Evolutionary conservation across 345 rosid genomes (phyloP), one percentile per base, ranked within the genome.

Genomic region (Hibiscus syriacus): DNA sequence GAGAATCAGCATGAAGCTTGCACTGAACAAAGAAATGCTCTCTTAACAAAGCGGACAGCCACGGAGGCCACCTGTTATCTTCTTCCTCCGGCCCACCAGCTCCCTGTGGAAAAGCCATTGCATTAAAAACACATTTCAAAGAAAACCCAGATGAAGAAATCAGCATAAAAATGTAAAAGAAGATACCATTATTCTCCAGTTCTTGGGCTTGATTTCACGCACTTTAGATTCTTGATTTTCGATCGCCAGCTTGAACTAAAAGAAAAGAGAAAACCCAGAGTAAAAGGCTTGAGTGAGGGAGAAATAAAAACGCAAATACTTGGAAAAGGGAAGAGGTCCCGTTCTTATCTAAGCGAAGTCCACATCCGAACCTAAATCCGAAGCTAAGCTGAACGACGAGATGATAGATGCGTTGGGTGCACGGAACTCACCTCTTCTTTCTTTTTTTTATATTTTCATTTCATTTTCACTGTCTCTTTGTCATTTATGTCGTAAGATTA

Each of bases 11-110:
- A 78, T 95, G 98, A 10, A 59, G 67, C 81, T 88, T 88, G 75
- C 99, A 95, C 54, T 92, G 98, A 78, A 77, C 93, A 81, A 94
- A 94, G 86, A 94, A 94, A 4, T 86, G 82, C 58, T 87, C 89
- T 30, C 78, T 73, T 3, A 94, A 82, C 69, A 94, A 81, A 32
- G 92, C 89, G 70, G 72, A 81, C 50, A 94, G 76, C 99, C 99
- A 94, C 55, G 82, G 85, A 0, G 98, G 99, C 93, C 86, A 85
- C 67, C 80, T 70, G 68, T 77, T 82, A 45, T 88, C 90, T 62
- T 84, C 92, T 3, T 81, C 92, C 20, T 85, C 95, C 0, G 89
- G 92, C 41, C 87, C 89, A 64, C 87, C 93, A 63, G 86, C 97
- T 73, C 83, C 85, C 88, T 86, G 13, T 7, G 60, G 68, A 67